Conservation (phyloP, 2,329 filamentous ascomycete species). For the Gaeumannomyces sp. region DNA sequence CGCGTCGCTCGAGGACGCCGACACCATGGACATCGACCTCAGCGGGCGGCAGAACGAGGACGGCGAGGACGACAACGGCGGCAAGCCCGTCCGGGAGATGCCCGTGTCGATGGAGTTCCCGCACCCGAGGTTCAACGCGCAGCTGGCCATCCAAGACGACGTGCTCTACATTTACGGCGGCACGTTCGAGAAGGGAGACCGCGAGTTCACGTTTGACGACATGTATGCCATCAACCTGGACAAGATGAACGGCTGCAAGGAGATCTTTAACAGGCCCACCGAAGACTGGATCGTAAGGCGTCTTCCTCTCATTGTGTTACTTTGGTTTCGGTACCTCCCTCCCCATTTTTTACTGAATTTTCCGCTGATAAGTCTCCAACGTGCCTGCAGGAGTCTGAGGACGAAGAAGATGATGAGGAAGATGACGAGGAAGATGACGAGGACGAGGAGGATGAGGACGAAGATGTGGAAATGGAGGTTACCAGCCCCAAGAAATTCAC, state of each 20-base stretch:
- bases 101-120: constrained; percentile 74
- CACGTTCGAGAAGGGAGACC: constrained; percentile 90
- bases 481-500: constrained; percentile 37
- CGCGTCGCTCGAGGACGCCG: constrained; percentile 49
- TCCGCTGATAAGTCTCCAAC: constrained; percentile 8
- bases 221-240: constrained; percentile 90
- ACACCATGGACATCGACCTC: constrained; percentile 40
- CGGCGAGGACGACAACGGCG: constrained; percentile 35
- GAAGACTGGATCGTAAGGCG: constrained; percentile 73
- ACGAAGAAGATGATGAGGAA: constrained; percentile 53
- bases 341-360: constrained; percentile 22
- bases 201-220: constrained; percentile 94
- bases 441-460: constrained; percentile 47
- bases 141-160: constrained; percentile 86
- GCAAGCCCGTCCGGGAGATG: constrained; percentile 54
- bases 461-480: constrained; percentile 39
- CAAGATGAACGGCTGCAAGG: constrained; percentile 88
- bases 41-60: constrained; percentile 28
- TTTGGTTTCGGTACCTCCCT: background rate
- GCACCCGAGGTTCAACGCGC: constrained; percentile 84
- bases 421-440: constrained; percentile 58
- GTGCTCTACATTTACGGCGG: constrained; percentile 91
- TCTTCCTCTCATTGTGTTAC: background rate
- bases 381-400: constrained; percentile 28
- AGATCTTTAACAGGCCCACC: constrained; percentile 73